phyloP scores from a whole-genome alignment of 176 grass and related monocot genomes.

The Rhynchospora pubera region DNA sequence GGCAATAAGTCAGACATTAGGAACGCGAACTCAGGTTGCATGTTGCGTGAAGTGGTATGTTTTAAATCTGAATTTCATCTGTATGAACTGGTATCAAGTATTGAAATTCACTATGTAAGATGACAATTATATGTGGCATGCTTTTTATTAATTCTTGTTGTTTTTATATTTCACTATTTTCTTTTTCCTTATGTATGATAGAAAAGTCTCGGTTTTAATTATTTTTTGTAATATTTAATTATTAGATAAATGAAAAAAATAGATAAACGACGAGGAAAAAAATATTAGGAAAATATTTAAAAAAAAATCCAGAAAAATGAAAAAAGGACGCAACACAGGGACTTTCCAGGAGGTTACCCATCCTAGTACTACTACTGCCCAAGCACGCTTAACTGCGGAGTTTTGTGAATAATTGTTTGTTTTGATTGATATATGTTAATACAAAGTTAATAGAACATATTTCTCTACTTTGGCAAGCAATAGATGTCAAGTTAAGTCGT shows the following conservation, averaged over 20 bases:
- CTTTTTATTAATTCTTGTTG: neutral
- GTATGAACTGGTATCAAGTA: neutral
- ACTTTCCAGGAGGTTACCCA: too few relatives aligned
- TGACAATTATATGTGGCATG: neutral
- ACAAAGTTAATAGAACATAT: too few relatives aligned
- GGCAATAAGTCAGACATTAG: slow-evolving; percentile 72
- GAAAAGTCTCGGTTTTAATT: neutral
- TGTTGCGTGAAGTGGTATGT: slow-evolving; percentile 68
- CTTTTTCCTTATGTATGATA: neutral
- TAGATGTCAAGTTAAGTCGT: too few relatives aligned
- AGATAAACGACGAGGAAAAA: too few relatives aligned
- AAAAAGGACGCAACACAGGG: too few relatives aligned
- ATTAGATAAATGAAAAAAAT: too few relatives aligned
- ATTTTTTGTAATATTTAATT: too few relatives aligned
- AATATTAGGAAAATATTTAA: too few relatives aligned
- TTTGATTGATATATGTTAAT: neutral
- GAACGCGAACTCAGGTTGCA: slow-evolving; percentile 26
- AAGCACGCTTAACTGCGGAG: too few relatives aligned
- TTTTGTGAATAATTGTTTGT: neutral
- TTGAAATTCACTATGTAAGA: neutral
- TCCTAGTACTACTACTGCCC: too few relatives aligned
- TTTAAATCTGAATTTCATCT: slow-evolving; percentile 17
- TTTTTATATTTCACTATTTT: neutral
- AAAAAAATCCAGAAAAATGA: too few relatives aligned
- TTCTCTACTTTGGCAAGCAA: too few relatives aligned